Evolutionary conservation across 2,329 filamentous ascomycete species (phyloP).

Genomic region (Neofusicoccum laricinum): DNA sequence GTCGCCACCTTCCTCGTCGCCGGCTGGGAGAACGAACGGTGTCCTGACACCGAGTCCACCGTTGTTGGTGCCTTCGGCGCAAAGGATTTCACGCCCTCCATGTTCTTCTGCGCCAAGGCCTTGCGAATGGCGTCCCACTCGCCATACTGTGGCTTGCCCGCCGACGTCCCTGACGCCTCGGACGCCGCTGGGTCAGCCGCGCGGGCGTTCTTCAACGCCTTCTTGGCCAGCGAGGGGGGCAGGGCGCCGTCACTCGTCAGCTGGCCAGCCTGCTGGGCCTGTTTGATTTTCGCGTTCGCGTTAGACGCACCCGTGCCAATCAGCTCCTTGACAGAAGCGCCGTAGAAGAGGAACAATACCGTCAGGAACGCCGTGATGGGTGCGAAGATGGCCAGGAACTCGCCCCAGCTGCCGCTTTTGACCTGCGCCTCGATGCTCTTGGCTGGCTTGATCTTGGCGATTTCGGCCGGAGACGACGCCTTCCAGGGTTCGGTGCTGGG

Average conservation of each 20-base stretch:
- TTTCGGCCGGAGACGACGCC: constrained; percentile 5
- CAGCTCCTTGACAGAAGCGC: constrained; percentile 25
- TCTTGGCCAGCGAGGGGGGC: constrained; percentile 9
- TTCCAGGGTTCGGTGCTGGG: constrained; percentile 61
- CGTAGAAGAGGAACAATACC: constrained; percentile 45
- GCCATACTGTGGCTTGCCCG: constrained; percentile 14
- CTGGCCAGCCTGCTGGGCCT: constrained; percentile 12
- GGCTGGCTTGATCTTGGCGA: constrained; percentile 27
- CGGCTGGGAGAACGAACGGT: constrained; percentile 15
- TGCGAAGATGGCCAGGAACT: constrained; percentile 52
- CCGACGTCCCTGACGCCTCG: not conserved
- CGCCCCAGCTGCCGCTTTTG: constrained; percentile 49
- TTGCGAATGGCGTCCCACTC: constrained; percentile 17
- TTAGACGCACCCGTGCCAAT: constrained; percentile 9
- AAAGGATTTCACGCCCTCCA: constrained; percentile 13
- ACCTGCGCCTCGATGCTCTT: constrained; percentile 49
- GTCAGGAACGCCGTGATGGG: constrained; percentile 51
- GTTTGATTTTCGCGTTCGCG: constrained; percentile 7
- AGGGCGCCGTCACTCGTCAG: constrained; percentile 3
- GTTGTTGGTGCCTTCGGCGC: constrained; percentile 15
- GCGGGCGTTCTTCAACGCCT: constrained; percentile 15
- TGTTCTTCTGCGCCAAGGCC: not conserved
- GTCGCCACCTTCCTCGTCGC: not conserved
- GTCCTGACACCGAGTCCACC: not conserved
- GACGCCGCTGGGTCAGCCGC: constrained; percentile 2